A percentile compares a stretch with the other conserved stretches of the same genome.
Conservation (phyloP, 2,329 filamentous ascomycete species). For the Exophiala spinifera region DNA sequence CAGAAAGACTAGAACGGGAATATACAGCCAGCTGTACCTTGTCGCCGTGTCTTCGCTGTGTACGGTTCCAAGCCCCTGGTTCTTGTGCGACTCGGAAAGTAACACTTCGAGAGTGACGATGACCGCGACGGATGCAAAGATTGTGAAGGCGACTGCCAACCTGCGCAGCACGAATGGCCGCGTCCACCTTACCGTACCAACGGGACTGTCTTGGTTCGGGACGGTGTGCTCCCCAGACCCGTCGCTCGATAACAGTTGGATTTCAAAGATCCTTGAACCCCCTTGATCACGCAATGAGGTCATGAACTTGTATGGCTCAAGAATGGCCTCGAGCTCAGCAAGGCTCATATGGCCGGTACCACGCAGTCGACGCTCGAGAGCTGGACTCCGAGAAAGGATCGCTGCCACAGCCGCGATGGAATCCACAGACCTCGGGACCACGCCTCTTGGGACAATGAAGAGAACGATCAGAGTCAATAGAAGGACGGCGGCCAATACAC, state of each 20-base stretch:
- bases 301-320: conserved; percentile 13
- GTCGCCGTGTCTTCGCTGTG: conserved; percentile 5
- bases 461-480: conserved; percentile 15
- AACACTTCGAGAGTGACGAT: conserved; percentile 19
- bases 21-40: conserved; percentile 28
- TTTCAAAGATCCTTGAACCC: conserved; percentile 16
- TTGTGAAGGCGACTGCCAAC: conserved; percentile 14
- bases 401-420: conserved; percentile 20
- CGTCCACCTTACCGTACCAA: conserved; percentile 14
- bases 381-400: conserved; percentile 21
- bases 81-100: conserved; percentile 13
- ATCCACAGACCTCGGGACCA: conserved; percentile 21
- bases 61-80: conserved; percentile 19
- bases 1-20: conserved; percentile 27
- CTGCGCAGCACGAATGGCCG: conserved; percentile 19
- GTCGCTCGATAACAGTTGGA: conserved; percentile 4
- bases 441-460: conserved; percentile 14
- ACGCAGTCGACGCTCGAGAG: conserved; percentile 11
- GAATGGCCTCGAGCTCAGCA: conserved; percentile 4
- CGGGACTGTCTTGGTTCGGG: background rate
- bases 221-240: background rate
- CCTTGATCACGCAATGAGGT: conserved; percentile 10
- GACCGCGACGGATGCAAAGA: conserved; percentile 14
- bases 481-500: conserved; percentile 10
- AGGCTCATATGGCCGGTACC: conserved; percentile 17